These are phyloP conservation scores for Pythium rishiriense DNA, from an alignment of 352 stramenopile species.

Conservation along the genomic window DNA sequence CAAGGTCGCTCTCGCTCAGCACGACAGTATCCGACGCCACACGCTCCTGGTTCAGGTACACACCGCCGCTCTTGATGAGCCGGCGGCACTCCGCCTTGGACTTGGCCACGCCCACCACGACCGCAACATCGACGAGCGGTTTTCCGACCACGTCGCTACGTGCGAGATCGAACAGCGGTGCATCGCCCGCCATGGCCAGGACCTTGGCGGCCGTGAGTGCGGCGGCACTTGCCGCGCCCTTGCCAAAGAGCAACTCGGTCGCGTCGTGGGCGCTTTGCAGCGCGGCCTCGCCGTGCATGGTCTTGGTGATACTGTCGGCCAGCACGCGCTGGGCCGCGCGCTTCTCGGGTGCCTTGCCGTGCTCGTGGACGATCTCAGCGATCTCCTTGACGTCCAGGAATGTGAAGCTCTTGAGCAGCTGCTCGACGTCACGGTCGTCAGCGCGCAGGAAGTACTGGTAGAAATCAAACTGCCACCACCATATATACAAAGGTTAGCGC, in stretches of 20 bases:
- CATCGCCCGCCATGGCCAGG: slow-evolving; percentile 67
- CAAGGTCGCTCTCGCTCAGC: slow-evolving; percentile 39
- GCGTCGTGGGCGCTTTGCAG: slow-evolving; percentile 57
- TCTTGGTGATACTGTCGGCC: slow-evolving; percentile 83
- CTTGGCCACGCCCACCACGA: slow-evolving; percentile 83
- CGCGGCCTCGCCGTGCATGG: slow-evolving; percentile 93
- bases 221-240: slow-evolving; percentile 37
- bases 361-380: slow-evolving; percentile 77
- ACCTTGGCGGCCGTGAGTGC: slow-evolving; percentile 70
- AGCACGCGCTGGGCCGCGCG: slow-evolving; percentile 70
- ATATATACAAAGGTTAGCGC: neutral
- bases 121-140: slow-evolving; percentile 90
- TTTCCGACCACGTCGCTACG: slow-evolving; percentile 67
- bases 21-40: slow-evolving; percentile 51
- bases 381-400: slow-evolving; percentile 95
- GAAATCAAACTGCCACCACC: slow-evolving; percentile 78
- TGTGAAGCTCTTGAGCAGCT: slow-evolving; percentile 98
- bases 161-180: slow-evolving; percentile 39
- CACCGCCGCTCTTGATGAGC: slow-evolving; percentile 95
- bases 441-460: slow-evolving; percentile 92
- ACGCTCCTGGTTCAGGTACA: slow-evolving; percentile 93
- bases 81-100: slow-evolving; percentile 96
- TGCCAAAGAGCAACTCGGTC: slow-evolving; percentile 72
- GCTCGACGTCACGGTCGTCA: slow-evolving; percentile 92
- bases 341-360: slow-evolving; percentile 79